These are phyloP conservation scores for Solanum etuberosum DNA, from an alignment of 257 asterid species.

Conservation along the genomic window DNA sequence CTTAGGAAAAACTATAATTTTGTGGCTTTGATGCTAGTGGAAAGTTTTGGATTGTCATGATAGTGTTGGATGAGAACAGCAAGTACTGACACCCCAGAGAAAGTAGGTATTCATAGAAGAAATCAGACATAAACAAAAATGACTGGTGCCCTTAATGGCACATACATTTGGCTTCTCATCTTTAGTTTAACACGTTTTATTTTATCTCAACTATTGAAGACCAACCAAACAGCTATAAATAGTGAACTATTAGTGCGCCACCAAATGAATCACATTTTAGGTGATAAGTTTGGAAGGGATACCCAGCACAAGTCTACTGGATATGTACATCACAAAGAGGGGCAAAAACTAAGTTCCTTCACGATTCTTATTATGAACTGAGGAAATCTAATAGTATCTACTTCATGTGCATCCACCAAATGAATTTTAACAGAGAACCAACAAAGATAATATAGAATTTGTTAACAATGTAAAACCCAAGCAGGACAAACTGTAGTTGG, in stretches of 20 bases:
- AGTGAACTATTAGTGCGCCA: neutral
- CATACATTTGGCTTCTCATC: neutral
- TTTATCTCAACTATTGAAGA: neutral
- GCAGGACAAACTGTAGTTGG: no score
- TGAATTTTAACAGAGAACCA: neutral
- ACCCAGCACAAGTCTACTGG: neutral
- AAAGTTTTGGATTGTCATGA: neutral
- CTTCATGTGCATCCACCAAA: neutral
- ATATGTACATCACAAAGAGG: neutral
- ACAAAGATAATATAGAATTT: neutral
- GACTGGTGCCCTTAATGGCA: neutral
- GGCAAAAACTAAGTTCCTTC: neutral
- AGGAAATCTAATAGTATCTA: neutral
- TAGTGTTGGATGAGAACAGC: neutral
- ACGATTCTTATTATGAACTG: neutral
- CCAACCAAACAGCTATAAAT: neutral
- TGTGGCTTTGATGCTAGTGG: neutral
- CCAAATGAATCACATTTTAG: neutral
- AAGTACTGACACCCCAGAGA: neutral
- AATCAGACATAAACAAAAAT: neutral
- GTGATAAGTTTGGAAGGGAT: neutral
- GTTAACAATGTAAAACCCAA: neutral
- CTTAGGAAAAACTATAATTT: neutral
- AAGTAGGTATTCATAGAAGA: neutral
- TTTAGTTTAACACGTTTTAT: neutral